Percentiles rank a stretch among this genome's conserved stretches.
Conservation (phyloP, 805 yeast species). For the Yamadazyma laniorum region DNA sequence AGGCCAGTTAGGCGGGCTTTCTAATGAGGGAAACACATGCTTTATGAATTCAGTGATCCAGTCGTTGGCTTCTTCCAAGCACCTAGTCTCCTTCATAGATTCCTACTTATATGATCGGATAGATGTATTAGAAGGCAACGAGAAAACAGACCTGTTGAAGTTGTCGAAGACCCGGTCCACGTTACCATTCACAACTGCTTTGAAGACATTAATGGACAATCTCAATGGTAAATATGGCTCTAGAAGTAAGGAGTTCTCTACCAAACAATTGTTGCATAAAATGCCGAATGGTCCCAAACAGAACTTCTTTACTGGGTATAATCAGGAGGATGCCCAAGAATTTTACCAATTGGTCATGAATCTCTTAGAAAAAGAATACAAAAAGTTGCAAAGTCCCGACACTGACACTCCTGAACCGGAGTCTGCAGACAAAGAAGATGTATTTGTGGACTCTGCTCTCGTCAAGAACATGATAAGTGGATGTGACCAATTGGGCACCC, state of each 20-base stretch:
- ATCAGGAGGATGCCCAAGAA: conserved; percentile 96
- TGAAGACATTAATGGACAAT: conserved; percentile 50
- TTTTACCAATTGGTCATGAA: conserved; percentile 79
- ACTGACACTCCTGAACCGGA: conserved; percentile 22
- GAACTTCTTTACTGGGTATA: conserved; percentile 76
- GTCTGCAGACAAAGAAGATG: conserved; percentile 8
- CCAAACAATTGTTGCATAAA: conserved; percentile 56
- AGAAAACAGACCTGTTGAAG: conserved; percentile 4
- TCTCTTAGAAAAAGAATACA: conserved; percentile 60
- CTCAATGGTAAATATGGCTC: conserved; percentile 56
- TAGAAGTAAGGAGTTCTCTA: conserved; percentile 58
- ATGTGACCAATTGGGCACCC: conserved; percentile 49
- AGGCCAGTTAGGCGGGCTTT: conserved; percentile 79
- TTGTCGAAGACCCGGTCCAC: conserved; percentile 19
- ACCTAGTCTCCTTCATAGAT: conserved; percentile 56
- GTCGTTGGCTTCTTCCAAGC: conserved; percentile 70
- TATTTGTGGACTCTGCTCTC: conserved; percentile 22
- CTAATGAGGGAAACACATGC: conserved; percentile 91
- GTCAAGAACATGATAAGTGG: conserved; percentile 32
- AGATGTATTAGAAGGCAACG: conserved; percentile 18
- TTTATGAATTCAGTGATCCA: conserved; percentile 92
- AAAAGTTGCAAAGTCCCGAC: conserved; percentile 18
- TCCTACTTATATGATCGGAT: conserved; percentile 28
- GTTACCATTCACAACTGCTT: conserved; percentile 51
- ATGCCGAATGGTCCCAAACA: conserved; percentile 80